Evolutionary conservation across 1,139 yeast genomes (phyloP).

Genomic region (Barnettozyma hawaiiensis): DNA sequence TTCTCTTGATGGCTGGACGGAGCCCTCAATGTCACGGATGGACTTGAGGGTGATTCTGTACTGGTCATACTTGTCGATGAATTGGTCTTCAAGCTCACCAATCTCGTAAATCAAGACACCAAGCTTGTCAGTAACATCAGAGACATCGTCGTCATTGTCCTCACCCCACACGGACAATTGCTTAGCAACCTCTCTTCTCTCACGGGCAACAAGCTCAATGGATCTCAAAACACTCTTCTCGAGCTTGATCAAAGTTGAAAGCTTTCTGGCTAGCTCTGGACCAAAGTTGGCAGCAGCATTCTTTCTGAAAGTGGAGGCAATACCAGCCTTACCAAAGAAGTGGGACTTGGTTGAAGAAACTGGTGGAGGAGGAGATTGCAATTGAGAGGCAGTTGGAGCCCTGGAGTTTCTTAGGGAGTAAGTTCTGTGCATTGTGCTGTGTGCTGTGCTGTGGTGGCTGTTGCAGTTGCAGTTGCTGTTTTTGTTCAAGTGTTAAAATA

Average conservation of each 20-base stretch:
- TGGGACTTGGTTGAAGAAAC: constrained; percentile 62
- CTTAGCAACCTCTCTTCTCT: constrained; percentile 78
- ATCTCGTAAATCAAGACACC: constrained; percentile 78
- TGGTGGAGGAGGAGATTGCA: constrained; percentile 79
- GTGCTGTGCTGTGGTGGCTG: not conserved
- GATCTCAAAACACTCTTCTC: constrained; percentile 80
- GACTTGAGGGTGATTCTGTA: constrained; percentile 78
- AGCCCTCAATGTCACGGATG: constrained; percentile 78
- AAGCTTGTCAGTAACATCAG: constrained; percentile 80
- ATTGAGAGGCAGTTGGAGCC: constrained; percentile 79
- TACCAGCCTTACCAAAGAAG: constrained; percentile 70
- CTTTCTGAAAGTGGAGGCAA: constrained; percentile 62
- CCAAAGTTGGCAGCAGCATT: constrained; percentile 70
- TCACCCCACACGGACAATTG: constrained; percentile 85
- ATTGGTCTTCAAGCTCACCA: constrained; percentile 85
- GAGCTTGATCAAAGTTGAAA: constrained; percentile 72
- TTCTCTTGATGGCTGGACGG: constrained; percentile 84
- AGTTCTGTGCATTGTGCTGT: constrained; percentile 59
- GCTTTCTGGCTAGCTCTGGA: constrained; percentile 72
- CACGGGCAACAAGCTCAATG: constrained; percentile 70
- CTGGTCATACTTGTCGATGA: constrained; percentile 81
- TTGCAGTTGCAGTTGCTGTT: not conserved
- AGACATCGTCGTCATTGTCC: constrained; percentile 76
- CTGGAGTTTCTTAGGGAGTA: constrained; percentile 73
- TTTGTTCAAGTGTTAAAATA: not conserved